These are phyloP conservation scores for Fusarium robinianum DNA, from an alignment of 2,329 filamentous ascomycete genomes.

Conservation along the genomic window DNA sequence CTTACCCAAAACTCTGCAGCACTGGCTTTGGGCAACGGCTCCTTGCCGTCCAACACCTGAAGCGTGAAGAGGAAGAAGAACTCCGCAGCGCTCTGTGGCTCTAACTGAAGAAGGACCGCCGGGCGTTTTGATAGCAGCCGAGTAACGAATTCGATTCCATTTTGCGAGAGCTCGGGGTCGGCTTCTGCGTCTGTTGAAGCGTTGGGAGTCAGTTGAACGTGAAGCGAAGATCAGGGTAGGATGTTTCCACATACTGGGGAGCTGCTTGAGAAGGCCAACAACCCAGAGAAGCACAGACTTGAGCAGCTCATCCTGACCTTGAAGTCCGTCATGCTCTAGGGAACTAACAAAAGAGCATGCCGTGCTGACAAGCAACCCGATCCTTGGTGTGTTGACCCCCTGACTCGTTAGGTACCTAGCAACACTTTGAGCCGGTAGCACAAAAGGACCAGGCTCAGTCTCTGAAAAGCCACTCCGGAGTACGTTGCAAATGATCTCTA, in stretches of 20 bases:
- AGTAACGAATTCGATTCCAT: constrained; percentile 72
- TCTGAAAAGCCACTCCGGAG: constrained; percentile 78
- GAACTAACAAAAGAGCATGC: constrained; percentile 72
- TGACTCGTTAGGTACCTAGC: constrained; percentile 67
- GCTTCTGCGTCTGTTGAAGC: constrained; percentile 63
- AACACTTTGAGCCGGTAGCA: constrained; percentile 69
- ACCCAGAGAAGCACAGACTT: constrained; percentile 64
- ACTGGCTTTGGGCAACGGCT: constrained; percentile 75
- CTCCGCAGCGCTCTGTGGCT: constrained; percentile 61
- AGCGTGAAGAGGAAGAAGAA: constrained; percentile 74
- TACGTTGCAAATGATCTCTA: constrained; percentile 72
- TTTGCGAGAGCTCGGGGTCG: constrained; percentile 74
- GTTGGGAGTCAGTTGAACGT: neutral
- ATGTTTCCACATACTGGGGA: constrained; percentile 55
- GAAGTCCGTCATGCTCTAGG: constrained; percentile 50
- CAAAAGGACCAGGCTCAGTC: constrained; percentile 73
- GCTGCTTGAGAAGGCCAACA: constrained; percentile 61
- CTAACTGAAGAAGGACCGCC: constrained; percentile 62
- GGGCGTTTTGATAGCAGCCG: constrained; percentile 65
- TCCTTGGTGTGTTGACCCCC: constrained; percentile 62
- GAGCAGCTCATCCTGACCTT: constrained; percentile 54
- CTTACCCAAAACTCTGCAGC: constrained; percentile 77
- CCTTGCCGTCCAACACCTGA: constrained; percentile 69
- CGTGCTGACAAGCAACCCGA: constrained; percentile 71
- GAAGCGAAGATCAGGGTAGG: neutral